A percentile compares a stretch with the other conserved stretches of the same genome.
phyloP scores from a whole-genome alignment of 2,329 filamentous ascomycete genomes.

The Alternaria sp. region DNA sequence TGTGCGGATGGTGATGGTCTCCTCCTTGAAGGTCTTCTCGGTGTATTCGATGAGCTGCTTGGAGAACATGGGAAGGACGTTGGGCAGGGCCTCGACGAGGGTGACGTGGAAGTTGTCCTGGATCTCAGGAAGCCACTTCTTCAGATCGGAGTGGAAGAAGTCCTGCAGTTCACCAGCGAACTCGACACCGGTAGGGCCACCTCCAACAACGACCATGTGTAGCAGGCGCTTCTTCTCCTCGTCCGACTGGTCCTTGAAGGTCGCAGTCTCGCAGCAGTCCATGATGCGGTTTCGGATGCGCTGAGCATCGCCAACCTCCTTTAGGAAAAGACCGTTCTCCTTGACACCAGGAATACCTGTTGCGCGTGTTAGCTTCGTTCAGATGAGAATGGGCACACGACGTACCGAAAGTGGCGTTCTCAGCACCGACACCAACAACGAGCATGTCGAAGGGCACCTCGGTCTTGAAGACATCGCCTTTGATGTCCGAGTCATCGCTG shows the following conservation, averaged over 20 bases:
- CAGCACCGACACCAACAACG: constrained; percentile 93
- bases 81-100: constrained; percentile 94
- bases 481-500: constrained; percentile 90
- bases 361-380: constrained; percentile 25
- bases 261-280: constrained; percentile 98
- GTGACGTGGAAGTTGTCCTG: constrained; percentile 95
- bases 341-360: constrained; percentile 86
- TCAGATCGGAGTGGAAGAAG: constrained; percentile 98
- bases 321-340: constrained; percentile 96
- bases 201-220: constrained; percentile 90
- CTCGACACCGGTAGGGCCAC: constrained; percentile 95
- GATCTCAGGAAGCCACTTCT: constrained; percentile 97
- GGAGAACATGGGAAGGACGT: constrained; percentile 96
- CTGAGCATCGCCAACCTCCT: constrained; percentile 97
- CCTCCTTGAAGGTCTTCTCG: constrained; percentile 98
- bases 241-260: constrained; percentile 91
- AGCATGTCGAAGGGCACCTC: constrained; percentile 98
- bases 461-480: constrained; percentile 80
- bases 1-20: constrained; percentile 95
- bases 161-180: constrained; percentile 98
- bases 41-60: constrained; percentile 99
- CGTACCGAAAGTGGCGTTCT: constrained; percentile 95
- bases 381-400: constrained; percentile 14
- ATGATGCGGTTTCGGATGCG: constrained; percentile 98
- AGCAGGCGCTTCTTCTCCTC: constrained; percentile 93